Evolutionary conservation across 164 flowering plant genomes (phyloP).

Genomic region (Tetracentron sinense): DNA sequence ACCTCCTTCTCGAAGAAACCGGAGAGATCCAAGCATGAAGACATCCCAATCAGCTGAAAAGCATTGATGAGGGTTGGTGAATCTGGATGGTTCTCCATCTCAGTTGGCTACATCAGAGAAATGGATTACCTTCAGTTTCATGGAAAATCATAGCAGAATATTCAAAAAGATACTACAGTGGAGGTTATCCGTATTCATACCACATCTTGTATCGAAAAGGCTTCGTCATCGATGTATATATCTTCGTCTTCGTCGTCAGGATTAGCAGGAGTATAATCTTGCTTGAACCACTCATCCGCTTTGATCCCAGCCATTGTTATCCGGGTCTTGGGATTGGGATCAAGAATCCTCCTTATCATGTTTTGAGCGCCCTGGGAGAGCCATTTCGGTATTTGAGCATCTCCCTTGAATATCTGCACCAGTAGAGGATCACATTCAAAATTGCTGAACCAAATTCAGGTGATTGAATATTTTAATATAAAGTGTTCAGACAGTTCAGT

Average conservation of each 20-base stretch:
- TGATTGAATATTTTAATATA: no score
- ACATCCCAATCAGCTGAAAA: constrained; percentile 96
- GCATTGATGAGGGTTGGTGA: constrained; percentile 74
- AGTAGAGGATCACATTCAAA: background rate
- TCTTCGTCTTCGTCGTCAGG: constrained; percentile 68
- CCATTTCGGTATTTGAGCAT: constrained; percentile 70
- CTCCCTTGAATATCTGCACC: constrained; percentile 79
- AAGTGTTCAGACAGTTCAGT: no score
- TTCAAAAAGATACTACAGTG: background rate
- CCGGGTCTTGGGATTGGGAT: constrained; percentile 80
- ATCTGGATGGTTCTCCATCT: constrained; percentile 37
- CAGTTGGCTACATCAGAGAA: constrained; percentile 37
- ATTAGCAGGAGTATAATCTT: constrained; percentile 49
- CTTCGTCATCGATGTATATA: constrained; percentile 44
- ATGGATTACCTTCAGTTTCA: background rate
- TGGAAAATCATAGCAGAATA: background rate
- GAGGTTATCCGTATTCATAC: constrained; percentile 16
- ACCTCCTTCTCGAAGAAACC: constrained; percentile 99
- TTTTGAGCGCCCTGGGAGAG: constrained; percentile 69
- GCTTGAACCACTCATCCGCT: constrained; percentile 75
- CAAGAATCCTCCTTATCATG: constrained; percentile 72
- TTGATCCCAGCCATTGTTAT: constrained; percentile 66
- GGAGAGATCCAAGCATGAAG: constrained; percentile 85
- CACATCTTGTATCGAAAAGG: constrained; percentile 48
- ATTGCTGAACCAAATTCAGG: background rate